Evolutionary conservation across 257 asterid species (phyloP).

Genomic region (Lycium barbarum): DNA sequence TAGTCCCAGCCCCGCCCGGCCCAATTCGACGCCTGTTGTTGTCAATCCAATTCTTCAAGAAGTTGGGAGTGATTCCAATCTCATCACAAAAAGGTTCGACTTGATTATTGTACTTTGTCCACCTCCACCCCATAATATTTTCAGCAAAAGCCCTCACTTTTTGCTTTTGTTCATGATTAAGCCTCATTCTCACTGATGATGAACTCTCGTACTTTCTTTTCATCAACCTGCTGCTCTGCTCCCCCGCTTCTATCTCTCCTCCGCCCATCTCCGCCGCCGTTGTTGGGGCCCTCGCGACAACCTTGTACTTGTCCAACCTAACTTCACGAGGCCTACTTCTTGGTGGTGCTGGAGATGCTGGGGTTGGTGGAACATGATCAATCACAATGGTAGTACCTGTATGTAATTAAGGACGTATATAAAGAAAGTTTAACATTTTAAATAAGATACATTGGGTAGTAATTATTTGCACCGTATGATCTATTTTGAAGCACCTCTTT

Average conservation of each 20-base stretch:
- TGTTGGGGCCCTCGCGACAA: too few species aligned
- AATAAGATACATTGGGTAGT: too few species aligned
- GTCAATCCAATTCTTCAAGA: conserved; percentile 32
- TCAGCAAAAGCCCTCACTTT: conserved; percentile 26
- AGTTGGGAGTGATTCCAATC: conserved; percentile 11
- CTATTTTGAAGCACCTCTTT: not conserved
- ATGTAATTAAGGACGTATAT: too few species aligned
- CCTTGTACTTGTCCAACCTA: too few species aligned
- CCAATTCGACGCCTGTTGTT: conserved; percentile 9
- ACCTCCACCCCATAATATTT: not conserved
- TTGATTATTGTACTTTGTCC: not conserved
- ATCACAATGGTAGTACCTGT: too few species aligned
- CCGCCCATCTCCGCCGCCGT: not conserved
- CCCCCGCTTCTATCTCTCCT: not conserved
- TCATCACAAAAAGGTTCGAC: conserved; percentile 19
- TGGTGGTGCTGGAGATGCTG: not conserved
- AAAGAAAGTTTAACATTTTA: too few species aligned
- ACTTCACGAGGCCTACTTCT: too few species aligned
- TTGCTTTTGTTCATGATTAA: not conserved
- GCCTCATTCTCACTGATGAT: not conserved
- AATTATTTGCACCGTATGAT: too few species aligned
- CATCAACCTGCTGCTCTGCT: not conserved
- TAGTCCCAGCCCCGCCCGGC: not conserved
- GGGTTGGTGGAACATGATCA: not conserved
- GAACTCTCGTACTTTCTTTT: not conserved